Conservation (phyloP, 116 monocot species). For the Zostera marina region DNA sequence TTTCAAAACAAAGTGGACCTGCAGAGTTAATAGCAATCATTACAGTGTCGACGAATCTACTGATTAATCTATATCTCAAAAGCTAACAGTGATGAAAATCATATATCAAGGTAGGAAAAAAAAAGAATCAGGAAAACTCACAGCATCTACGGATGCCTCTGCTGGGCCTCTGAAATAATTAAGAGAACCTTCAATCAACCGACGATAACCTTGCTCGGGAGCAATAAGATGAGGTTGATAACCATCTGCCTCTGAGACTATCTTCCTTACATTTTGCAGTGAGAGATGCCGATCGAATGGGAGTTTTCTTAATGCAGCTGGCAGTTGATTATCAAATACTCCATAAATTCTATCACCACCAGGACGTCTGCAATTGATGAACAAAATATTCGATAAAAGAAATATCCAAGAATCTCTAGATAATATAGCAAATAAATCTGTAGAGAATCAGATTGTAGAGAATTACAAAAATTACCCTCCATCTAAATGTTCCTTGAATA, state of each 20-base stretch:
- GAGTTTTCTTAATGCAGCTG: slow-evolving; percentile 55
- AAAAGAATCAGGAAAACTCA: slow-evolving; percentile 8
- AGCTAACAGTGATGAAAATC: too few relatives aligned
- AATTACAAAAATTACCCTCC: slow-evolving; percentile 51
- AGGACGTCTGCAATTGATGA: slow-evolving; percentile 25
- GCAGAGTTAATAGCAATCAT: neutral
- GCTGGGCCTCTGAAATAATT: slow-evolving; percentile 61
- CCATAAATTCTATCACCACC: slow-evolving; percentile 71
- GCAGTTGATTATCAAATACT: slow-evolving; percentile 72
- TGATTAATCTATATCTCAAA: too few relatives aligned
- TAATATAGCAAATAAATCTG: too few relatives aligned
- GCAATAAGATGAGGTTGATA: slow-evolving; percentile 97
- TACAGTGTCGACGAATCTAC: too few relatives aligned
- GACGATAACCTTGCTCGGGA: slow-evolving; percentile 82
- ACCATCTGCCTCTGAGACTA: slow-evolving; percentile 81
- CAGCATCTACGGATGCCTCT: slow-evolving; percentile 70
- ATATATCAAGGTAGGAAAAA: neutral
- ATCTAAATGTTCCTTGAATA: slow-evolving; percentile 96
- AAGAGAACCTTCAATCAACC: slow-evolving; percentile 56
- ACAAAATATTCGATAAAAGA: neutral
- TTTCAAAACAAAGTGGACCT: slow-evolving; percentile 68
- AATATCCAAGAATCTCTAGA: too few relatives aligned
- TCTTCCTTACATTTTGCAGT: slow-evolving; percentile 50
- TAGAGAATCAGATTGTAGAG: too few relatives aligned
- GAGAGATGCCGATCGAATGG: slow-evolving; percentile 64